Percentiles rank a stretch among this genome's conserved stretches.
Evolutionary conservation across 371 early-diverging fungal genomes (phyloP).

Genomic region (Blakeslea trispora): DNA sequence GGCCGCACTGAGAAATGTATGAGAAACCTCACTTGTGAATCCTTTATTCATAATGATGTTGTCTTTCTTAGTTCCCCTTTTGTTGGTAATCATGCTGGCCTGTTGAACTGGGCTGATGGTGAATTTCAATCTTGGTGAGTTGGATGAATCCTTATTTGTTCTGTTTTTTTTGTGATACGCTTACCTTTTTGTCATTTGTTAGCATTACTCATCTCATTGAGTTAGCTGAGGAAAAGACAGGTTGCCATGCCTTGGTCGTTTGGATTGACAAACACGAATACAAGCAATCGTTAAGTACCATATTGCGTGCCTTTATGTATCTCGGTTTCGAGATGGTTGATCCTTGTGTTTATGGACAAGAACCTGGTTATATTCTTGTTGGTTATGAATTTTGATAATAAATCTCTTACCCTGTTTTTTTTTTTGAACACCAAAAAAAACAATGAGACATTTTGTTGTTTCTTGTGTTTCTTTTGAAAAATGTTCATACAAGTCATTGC

Average conservation of each 20-base stretch:
- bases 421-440: background rate
- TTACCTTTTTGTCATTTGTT: conserved; percentile 8
- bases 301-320: conserved; percentile 63
- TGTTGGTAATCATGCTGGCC: conserved; percentile 27
- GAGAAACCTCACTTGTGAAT: conserved; percentile 38
- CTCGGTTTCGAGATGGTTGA: conserved; percentile 63
- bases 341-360: conserved; percentile 56
- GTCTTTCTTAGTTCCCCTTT: conserved; percentile 46
- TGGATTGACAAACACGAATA: conserved; percentile 30
- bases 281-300: conserved; percentile 28
- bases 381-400: conserved; percentile 52
- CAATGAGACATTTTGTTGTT: too few relatives aligned
- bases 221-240: conserved; percentile 52
- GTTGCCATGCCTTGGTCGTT: conserved; percentile 40
- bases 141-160: background rate
- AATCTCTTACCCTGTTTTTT: background rate
- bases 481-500: too few relatives aligned
- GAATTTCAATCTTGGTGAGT: conserved; percentile 50
- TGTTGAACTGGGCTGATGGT: conserved; percentile 41
- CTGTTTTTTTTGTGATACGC: conserved; percentile 3
- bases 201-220: conserved; percentile 52
- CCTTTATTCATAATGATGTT: conserved; percentile 45
- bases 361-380: conserved; percentile 49
- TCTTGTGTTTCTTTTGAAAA: too few relatives aligned
- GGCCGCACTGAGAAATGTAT: conserved; percentile 10